These are phyloP conservation scores for Dacryopinax primogenitus DNA, from an alignment of 768 basidiomycete genomes.

Conservation along the genomic window DNA sequence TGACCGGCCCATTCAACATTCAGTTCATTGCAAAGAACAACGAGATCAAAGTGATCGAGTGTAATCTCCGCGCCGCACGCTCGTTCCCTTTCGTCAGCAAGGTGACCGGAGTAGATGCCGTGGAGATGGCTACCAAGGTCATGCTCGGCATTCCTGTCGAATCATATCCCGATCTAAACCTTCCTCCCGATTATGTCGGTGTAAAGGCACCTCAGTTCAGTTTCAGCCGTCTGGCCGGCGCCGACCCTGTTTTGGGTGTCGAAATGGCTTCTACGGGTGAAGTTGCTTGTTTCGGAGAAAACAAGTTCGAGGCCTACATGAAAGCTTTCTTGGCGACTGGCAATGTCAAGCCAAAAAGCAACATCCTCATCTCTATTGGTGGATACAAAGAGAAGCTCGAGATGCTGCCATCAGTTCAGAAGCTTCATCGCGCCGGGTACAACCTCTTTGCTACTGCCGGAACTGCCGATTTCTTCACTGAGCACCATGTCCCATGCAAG, in stretches of 20 bases:
- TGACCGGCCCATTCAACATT: conserved; percentile 97
- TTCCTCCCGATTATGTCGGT: conserved; percentile 90
- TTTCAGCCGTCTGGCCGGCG: conserved; percentile 90
- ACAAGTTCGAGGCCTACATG: conserved; percentile 97
- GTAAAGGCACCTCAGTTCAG: conserved; percentile 99
- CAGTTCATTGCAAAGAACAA: conserved; percentile 99
- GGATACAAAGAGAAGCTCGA: conserved; percentile 97
- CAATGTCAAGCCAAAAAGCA: conserved; percentile 89
- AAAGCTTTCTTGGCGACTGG: conserved; percentile 96
- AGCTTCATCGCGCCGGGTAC: conserved; percentile 83
- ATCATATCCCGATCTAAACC: conserved; percentile 74
- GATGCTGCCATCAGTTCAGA: conserved; percentile 87
- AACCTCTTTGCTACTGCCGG: conserved; percentile 95
- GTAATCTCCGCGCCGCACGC: conserved; percentile 91
- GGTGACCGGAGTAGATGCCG: conserved; percentile 93
- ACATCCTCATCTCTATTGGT: conserved; percentile 91
- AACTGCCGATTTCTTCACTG: conserved; percentile 93
- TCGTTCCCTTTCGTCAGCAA: conserved; percentile 99
- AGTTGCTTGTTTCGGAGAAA: conserved; percentile 93
- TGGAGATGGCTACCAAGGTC: conserved; percentile 97
- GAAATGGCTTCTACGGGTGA: conserved; percentile 99
- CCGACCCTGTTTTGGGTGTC: conserved; percentile 93
- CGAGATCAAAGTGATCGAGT: conserved; percentile 99
- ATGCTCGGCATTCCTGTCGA: conserved; percentile 87
- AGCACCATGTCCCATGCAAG: conserved; percentile 96